Percentiles rank a stretch among this genome's conserved stretches.
Evolutionary conservation across 129 eudicot species (phyloP).

Genomic region (Lactuca sativa): DNA sequence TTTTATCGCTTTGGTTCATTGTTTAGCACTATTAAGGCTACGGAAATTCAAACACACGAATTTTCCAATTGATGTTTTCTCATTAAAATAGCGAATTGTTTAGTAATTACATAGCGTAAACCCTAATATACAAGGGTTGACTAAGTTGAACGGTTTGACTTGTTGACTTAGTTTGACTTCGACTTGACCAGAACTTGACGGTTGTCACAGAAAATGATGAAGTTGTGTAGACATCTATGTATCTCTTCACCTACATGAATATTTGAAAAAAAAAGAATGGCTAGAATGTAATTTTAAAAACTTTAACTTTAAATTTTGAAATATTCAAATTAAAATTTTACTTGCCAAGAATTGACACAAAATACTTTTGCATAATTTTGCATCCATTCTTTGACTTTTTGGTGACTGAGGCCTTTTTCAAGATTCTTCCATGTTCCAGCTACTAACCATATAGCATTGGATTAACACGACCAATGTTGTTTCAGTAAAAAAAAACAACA

Average conservation of each 20-base stretch:
- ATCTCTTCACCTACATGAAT: conserved; percentile 81
- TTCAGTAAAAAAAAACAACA: not conserved
- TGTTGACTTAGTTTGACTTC: no score
- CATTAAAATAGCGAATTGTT: no score
- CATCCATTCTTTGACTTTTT: conserved; percentile 57
- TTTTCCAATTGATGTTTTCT: no score
- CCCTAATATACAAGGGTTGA: no score
- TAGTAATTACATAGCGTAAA: no score
- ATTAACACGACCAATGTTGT: conserved; percentile 90
- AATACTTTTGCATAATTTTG: conserved; percentile 67
- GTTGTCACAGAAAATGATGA: no score
- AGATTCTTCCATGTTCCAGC: conserved; percentile 59
- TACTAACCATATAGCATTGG: conserved; percentile 68
- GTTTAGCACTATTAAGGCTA: no score
- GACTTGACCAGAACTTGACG: no score
- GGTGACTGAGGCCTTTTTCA: conserved; percentile 31
- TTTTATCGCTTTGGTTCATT: no score
- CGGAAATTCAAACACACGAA: no score
- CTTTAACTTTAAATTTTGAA: not conserved
- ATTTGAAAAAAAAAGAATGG: not conserved
- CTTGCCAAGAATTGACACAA: conserved; percentile 98
- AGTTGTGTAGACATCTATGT: conserved; percentile 89
- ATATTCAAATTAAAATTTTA: conserved; percentile 10
- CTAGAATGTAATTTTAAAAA: not conserved
- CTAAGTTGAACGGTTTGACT: no score